Conservation (phyloP, 345 rosid genomes). For the Aethionema arabicum region DNA sequence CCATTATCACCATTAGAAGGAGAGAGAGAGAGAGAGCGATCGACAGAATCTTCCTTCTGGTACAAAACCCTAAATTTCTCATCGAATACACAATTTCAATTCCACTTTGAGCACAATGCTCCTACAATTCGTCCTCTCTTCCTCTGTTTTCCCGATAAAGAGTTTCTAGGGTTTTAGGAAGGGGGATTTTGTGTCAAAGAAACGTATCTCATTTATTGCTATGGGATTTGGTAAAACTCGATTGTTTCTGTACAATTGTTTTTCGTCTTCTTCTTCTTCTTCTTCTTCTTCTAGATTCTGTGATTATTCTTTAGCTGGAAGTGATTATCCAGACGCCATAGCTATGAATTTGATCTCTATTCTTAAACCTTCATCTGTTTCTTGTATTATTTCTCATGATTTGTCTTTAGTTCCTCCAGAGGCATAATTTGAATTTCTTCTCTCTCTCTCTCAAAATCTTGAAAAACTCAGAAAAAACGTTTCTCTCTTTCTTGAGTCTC, state of each 20-base stretch:
- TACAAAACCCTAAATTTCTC: constrained; percentile 25
- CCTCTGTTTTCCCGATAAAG: constrained; percentile 28
- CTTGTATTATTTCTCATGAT: constrained; percentile 14
- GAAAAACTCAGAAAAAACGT: neutral
- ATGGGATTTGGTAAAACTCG: constrained; percentile 57
- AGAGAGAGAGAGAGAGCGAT: constrained; percentile 8
- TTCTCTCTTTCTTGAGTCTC: constrained; percentile 18
- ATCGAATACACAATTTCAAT: constrained; percentile 26
- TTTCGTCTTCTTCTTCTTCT: constrained; percentile 26
- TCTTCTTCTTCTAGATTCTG: constrained; percentile 30
- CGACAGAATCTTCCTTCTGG: constrained; percentile 21
- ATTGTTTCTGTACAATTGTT: constrained; percentile 31
- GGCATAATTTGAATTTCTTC: constrained; percentile 8
- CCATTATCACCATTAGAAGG: constrained; percentile 29
- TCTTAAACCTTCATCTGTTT: constrained; percentile 30
- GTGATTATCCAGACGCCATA: constrained; percentile 45
- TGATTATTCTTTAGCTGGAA: constrained; percentile 42
- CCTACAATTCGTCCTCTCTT: constrained; percentile 22
- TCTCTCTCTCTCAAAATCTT: neutral
- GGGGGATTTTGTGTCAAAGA: neutral
- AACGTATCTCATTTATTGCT: constrained; percentile 23
- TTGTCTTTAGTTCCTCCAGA: constrained; percentile 7
- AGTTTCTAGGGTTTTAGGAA: constrained; percentile 15
- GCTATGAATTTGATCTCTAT: constrained; percentile 23
- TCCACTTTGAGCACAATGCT: constrained; percentile 33